Conservation (phyloP, 352 stramenopile species). For the Globisporangium abappressorium region DNA sequence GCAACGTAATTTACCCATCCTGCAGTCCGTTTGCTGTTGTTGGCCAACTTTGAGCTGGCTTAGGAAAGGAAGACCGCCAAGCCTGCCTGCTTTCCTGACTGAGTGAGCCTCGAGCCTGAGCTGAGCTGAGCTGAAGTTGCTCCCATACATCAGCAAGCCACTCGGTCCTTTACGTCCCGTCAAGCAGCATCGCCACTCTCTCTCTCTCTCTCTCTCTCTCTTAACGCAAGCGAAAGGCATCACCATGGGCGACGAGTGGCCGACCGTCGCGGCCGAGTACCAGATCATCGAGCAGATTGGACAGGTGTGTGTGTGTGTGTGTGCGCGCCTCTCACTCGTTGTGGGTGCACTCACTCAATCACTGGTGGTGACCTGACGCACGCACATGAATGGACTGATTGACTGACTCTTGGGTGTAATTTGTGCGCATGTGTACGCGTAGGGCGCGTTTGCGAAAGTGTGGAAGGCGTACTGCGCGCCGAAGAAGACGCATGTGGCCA, state of each 20-base stretch:
- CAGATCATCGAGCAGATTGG: constrained; percentile 90
- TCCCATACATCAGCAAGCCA: background rate
- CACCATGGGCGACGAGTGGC: constrained; percentile 83
- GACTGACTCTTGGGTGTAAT: background rate
- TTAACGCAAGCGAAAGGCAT: background rate
- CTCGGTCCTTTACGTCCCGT: background rate
- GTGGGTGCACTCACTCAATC: background rate
- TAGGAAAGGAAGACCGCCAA: background rate
- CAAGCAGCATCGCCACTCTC: background rate
- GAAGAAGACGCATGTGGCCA: constrained; percentile 90
- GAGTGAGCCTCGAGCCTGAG: too few relatives aligned
- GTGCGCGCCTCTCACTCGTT: background rate
- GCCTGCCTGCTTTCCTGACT: background rate
- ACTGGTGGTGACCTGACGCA: background rate
- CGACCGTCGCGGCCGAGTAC: constrained; percentile 79
- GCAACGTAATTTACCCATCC: background rate
- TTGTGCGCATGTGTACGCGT: constrained; percentile 3
- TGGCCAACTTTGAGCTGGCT: background rate
- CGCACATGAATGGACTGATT: background rate
- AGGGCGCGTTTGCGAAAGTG: constrained; percentile 98
- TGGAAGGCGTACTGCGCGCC: constrained; percentile 93
- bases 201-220: constrained; percentile 1
- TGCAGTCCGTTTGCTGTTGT: background rate
- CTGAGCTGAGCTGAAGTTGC: background rate
- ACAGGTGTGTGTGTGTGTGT: constrained; percentile 35